Evolutionary conservation across 345 rosid genomes (phyloP).

Genomic region (Geranium rotundifolium): DNA sequence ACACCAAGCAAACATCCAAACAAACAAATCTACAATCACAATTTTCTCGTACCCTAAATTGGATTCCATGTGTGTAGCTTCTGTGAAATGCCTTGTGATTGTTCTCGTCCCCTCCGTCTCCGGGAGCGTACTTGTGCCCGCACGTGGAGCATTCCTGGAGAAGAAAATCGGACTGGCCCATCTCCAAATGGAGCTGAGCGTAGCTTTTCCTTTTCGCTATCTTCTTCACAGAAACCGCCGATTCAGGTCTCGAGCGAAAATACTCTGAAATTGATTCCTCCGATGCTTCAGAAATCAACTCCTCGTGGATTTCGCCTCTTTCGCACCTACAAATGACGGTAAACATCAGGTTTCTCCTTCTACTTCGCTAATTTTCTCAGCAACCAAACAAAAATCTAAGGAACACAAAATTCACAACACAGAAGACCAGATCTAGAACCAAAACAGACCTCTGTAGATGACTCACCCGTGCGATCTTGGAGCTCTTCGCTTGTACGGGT

Average conservation of each 20-base stretch:
- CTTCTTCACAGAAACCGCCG: background rate
- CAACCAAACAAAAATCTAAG: background rate
- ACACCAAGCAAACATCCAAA: background rate
- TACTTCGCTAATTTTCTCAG: background rate
- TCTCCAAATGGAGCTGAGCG: slow-evolving; percentile 66
- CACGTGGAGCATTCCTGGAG: slow-evolving; percentile 47
- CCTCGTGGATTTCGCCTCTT: background rate
- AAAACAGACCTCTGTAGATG: background rate
- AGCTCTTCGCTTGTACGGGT: slow-evolving; percentile 43
- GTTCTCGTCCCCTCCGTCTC: slow-evolving; percentile 69
- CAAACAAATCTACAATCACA: background rate
- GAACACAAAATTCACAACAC: background rate
- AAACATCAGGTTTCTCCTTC: no score
- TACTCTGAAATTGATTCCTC: background rate
- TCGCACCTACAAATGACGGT: background rate
- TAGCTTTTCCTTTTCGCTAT: slow-evolving; percentile 50
- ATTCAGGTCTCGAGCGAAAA: slow-evolving; percentile 22
- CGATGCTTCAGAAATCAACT: background rate
- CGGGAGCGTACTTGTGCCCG: slow-evolving; percentile 57
- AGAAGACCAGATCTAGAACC: background rate
- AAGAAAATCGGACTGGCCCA: slow-evolving; percentile 86
- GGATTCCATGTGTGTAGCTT: slow-evolving; percentile 52
- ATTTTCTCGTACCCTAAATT: slow-evolving; percentile 39
- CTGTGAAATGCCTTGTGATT: slow-evolving; percentile 53
- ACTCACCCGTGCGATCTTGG: slow-evolving; percentile 23